Conservation (phyloP, 1,284 basidiomycete species). For the Termitomyces sp. region DNA sequence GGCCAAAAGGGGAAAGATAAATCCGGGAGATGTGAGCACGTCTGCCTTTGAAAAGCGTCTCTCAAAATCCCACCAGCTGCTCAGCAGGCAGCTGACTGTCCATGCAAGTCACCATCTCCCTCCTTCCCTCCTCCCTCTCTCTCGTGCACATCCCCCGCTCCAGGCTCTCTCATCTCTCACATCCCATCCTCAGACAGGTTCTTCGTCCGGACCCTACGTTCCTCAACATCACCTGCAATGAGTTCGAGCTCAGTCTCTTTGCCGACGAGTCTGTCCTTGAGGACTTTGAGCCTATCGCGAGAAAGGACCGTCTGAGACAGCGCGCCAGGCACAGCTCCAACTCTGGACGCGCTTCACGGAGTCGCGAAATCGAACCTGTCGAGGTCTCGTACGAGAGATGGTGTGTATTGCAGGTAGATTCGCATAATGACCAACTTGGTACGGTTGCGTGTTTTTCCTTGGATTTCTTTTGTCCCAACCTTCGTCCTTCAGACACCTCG, state of each 20-base stretch:
- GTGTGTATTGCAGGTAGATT: conserved; percentile 75
- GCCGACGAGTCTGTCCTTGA: conserved; percentile 53
- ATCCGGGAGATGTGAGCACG: conserved; percentile 1
- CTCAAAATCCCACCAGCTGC: conserved; percentile 1
- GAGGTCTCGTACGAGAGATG: conserved; percentile 67
- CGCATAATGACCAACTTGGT: conserved; percentile 64
- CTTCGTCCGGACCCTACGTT: conserved; percentile 61
- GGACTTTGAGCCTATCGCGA: conserved; percentile 59
- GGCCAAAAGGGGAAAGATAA: conserved; percentile 11
- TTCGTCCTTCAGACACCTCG: conserved; percentile 46
- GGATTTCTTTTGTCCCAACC: conserved; percentile 9
- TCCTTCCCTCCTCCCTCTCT: conserved; percentile 64
- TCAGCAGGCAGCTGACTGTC: not conserved
- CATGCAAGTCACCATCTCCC: conserved; percentile 56
- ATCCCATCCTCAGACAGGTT: conserved; percentile 62
- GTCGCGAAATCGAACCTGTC: conserved; percentile 39
- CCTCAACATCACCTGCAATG: conserved; percentile 70
- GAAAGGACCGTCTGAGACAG: conserved; percentile 47
- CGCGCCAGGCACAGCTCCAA: conserved; percentile 33
- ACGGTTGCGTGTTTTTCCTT: conserved; percentile 23
- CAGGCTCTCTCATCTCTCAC: conserved; percentile 52
- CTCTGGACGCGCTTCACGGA: conserved; percentile 21
- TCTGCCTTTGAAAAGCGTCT: not conserved
- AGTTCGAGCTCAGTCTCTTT: conserved; percentile 69
- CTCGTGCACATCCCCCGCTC: conserved; percentile 68